Base-by-base conservation (phyloP, 257 asterid genomes). In the Solanum chmielewskii region DNA sequence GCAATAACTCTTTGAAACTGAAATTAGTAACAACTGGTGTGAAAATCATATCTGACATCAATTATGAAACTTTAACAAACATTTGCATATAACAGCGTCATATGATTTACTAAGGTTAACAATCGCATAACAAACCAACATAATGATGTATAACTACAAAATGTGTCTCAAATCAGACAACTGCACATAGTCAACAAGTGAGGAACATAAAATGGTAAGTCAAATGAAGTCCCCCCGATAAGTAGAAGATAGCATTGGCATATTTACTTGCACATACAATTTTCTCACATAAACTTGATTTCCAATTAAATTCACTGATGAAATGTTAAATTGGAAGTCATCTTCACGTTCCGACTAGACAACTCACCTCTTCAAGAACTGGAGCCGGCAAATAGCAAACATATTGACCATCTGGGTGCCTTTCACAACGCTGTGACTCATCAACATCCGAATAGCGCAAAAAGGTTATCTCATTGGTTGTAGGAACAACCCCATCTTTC, bases 391-490 rank as follows among this genome's bases (percentile, higher is more conserved):
- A 90, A 84, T 97, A 97, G 94, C 99, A 97, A 87, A 92, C 89
- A 88, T 92, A 95, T 92, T 95, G 98, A 86, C 99, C 99, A 94
- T 97, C 98, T 70, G 98, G 99, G 91, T 94, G 96, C 94, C 97
- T 92, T 92, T 95, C 96, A 88, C 99, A 97, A 62, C 86, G 93
- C 89, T 96, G 90, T n/a, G 84, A 94, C 88, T 88, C 93, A 87
- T 90, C 87, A 75, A 83, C 87, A 60, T 94, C 96, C 31, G 89
- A 89, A 90, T 95, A 96, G 91, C 98, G 95, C 68, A 97, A 92
- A 91, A 94, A 96, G n/a, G 99, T 97, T 84, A 97, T 94, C 89
- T 97, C 99, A 89, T 95, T 97, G 85, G 99, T 97, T 73, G 99
- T 96, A 86, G 99, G 99, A 88, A 97, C 92, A 89, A 96, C 99